A percentile compares a stretch with the other conserved stretches of the same genome.
Conservation (phyloP, 306 rosid species). For the Sphenostylis stenocarpa region DNA sequence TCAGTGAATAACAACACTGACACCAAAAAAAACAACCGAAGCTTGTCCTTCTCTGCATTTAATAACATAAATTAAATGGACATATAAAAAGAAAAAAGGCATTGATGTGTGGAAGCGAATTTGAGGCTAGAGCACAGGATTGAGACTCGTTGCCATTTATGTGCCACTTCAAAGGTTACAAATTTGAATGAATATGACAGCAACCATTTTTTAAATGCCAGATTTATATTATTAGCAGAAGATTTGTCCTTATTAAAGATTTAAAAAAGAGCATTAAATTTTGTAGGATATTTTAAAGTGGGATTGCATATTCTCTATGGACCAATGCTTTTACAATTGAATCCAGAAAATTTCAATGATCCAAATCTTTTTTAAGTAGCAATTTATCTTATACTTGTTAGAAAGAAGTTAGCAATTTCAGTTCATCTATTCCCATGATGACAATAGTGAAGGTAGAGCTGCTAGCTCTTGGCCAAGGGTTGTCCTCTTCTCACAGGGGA, state of each 20-base stretch:
- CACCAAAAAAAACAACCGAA: slow-evolving; percentile 40
- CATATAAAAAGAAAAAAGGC: background rate
- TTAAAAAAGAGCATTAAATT: background rate
- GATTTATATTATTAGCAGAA: background rate
- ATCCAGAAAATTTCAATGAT: background rate
- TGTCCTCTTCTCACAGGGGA: background rate
- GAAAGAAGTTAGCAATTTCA: too few relatives aligned
- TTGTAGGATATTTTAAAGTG: background rate
- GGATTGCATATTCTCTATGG: background rate
- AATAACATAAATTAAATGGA: background rate
- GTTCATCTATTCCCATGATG: background rate
- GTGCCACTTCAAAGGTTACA: slow-evolving; percentile 12
- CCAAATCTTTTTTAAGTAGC: background rate
- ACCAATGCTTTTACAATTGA: background rate
- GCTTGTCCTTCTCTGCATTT: slow-evolving; percentile 36
- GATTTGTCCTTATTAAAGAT: background rate
- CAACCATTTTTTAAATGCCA: background rate
- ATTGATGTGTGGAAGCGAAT: slow-evolving; percentile 10
- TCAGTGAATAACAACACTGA: slow-evolving; percentile 29
- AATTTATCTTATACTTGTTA: too few relatives aligned
- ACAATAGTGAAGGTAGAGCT: background rate
- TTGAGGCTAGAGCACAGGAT: background rate
- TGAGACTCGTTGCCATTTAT: background rate
- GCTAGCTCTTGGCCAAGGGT: background rate
- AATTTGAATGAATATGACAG: slow-evolving; percentile 1